Evolutionary conservation across 2,329 filamentous ascomycete species (phyloP), one percentile per base, ranked within the genome.

Genomic region (Harringtonia aguacate): DNA sequence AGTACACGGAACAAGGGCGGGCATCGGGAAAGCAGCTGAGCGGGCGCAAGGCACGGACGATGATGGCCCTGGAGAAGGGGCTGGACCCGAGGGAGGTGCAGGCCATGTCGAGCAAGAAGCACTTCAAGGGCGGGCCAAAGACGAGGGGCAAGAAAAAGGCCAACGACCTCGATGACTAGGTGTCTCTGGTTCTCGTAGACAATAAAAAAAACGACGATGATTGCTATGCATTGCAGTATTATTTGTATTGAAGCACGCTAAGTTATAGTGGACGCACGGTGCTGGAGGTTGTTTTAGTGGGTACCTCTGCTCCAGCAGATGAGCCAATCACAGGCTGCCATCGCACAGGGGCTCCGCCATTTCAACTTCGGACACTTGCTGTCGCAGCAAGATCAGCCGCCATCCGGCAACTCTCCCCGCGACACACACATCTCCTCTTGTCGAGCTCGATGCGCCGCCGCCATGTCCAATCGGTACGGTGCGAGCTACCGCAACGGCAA

Each of bases 1-100:
- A 92, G 65, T 94, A 95, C 64, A 81, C 80, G 4, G 76, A 92
- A 63, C 87, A 94, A 58, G 88, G 87, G 5, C 57, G 57, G 17
- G 58, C 59, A 15, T 46, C 50, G 12, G 60, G 62, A 15, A 94
- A 86, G 66, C 70, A 83, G 50, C 65, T 95, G 38, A 86, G 77
- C 17, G 89, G 89, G 0, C 74, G 92, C 48, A 98, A 98, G 63
- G 76, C 86, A 41, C 79, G 80, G 56, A 72, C 82, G 33, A 77
- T 95, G 69, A 69, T 86, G 41, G 90, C 90, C 12, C 58, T 95
- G 49, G 87, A 95, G 66, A 86, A 82, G 47, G 85, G 86, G 14
- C 61, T 97, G 30, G 88, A 95, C 56, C 81, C 85, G 1, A 82
- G 81, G 47, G 90, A 95, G 46, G 66, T 92, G 52, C 67, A 72